A percentile compares a stretch with the other conserved stretches of the same genome.
Conservation (phyloP, 257 asterid genomes). For the Fraxinus quadrangulata region DNA sequence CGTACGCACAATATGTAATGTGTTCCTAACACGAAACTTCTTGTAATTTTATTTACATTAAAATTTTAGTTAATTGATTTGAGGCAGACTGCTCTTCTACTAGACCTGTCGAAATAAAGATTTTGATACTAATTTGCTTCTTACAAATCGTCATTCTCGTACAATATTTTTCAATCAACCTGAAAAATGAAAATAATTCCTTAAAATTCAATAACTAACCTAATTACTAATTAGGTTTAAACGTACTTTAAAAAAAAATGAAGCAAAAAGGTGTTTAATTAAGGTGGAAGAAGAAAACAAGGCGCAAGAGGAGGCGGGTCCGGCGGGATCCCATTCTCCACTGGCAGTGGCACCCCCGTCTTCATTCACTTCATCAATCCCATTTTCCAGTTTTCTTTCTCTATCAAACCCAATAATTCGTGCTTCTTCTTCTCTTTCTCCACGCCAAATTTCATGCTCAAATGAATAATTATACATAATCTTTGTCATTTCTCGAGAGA, state of each 20-base stretch:
- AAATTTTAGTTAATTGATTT: no score
- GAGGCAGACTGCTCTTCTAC: no score
- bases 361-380: not conserved
- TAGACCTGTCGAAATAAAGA: no score
- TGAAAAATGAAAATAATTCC: no score
- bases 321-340: not conserved
- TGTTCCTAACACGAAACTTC: no score
- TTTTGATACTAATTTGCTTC: no score
- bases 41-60: no score
- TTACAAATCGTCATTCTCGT: no score
- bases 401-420: not conserved
- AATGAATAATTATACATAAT: not conserved
- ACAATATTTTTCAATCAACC: no score
- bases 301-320: not conserved
- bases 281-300: not conserved
- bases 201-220: no score
- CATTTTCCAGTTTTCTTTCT: not conserved
- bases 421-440: conserved; percentile 13
- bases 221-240: no score
- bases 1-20: no score
- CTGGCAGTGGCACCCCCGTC: not conserved
- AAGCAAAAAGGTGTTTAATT: not conserved
- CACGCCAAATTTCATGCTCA: not conserved
- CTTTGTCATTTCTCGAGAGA: not conserved
- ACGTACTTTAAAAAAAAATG: conserved; percentile 1